phyloP scores from a whole-genome alignment of 1,139 yeast species.

The Zygosaccharomyces pseudobailii region DNA sequence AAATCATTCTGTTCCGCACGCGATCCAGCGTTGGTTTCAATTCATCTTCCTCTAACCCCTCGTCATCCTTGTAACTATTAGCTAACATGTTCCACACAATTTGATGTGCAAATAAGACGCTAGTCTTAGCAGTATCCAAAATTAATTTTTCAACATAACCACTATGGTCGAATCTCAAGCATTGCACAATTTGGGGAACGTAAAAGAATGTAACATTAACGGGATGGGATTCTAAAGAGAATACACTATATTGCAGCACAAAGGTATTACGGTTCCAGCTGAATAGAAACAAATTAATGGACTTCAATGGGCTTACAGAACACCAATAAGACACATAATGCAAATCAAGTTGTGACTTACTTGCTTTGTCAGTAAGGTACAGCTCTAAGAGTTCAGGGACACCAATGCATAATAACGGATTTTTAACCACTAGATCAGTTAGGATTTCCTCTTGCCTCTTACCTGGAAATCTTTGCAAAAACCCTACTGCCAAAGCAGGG shows the following conservation, averaged over 20 bases:
- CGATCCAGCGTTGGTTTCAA: constrained; percentile 79
- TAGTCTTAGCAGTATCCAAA: constrained; percentile 85
- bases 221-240: constrained; percentile 84
- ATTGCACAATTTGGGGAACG: constrained; percentile 96
- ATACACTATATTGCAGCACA: constrained; percentile 80
- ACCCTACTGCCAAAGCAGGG: constrained; percentile 69
- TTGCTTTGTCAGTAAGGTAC: constrained; percentile 42
- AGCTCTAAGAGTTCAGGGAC: constrained; percentile 64
- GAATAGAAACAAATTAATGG: constrained; percentile 80
- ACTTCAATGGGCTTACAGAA: constrained; percentile 76
- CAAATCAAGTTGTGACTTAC: constrained; percentile 17
- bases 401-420: constrained; percentile 59
- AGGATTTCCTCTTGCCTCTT: constrained; percentile 44
- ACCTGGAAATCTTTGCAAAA: constrained; percentile 54
- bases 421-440: constrained; percentile 43
- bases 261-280: constrained; percentile 63
- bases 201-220: constrained; percentile 88
- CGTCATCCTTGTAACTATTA: constrained; percentile 87
- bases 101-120: constrained; percentile 93
- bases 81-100: constrained; percentile 98
- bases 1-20: constrained; percentile 64
- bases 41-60: constrained; percentile 69
- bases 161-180: constrained; percentile 70
- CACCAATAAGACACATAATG: constrained; percentile 60
- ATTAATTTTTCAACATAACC: constrained; percentile 90